Base-by-base conservation (phyloP, 1,139 yeast species). In the Wickerhamiella pararugosa region DNA sequence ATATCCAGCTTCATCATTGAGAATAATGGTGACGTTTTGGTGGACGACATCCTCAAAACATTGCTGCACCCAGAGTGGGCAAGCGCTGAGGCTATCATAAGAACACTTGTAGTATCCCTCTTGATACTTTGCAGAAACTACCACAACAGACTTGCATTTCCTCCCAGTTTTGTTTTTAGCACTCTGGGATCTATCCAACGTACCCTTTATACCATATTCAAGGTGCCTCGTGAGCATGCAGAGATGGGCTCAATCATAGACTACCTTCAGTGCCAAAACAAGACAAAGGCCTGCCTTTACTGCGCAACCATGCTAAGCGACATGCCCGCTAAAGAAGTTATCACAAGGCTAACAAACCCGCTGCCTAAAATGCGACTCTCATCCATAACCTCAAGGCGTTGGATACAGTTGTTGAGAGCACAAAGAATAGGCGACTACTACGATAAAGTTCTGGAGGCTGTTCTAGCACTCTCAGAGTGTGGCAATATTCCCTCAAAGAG, bases 41-140 rank as follows among this genome's bases (percentile, higher is more conserved):
- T 40, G 5, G 45, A 43, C n/a, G 45, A 43, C 33, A 29, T 43
- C 15, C 40, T 39, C 5, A 26, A 28, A 5, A 34, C 36, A 5
- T 8, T 43, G 9, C 31, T 11, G 8, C 37, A 21, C 10, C 41
- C 41, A 7, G 45, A 43, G 39, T 33, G 27, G 34, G 37, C 42
- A 5, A 42, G 26, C 5, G 37, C 37, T 5, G 44, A 43, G 15
- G 25, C 37, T 9, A n/a, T 43, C 6, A 34, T 43, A 2, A 31
- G 42, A 6, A 41, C 44, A 30, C 28, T 41, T 9, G 26, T 39
- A n/a, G 33, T 34, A 5, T 29, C 32, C 2, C 29, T 43, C n/a
- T 33, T 40, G 5, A 21, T 35, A 2, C 26, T 10, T 21, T 29
- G 41, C 25, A 34, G 36, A 3, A 10, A 25, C 5, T 38, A 35